Base-by-base conservation (phyloP, 805 yeast genomes). In the Lipomyces anomalus region DNA sequence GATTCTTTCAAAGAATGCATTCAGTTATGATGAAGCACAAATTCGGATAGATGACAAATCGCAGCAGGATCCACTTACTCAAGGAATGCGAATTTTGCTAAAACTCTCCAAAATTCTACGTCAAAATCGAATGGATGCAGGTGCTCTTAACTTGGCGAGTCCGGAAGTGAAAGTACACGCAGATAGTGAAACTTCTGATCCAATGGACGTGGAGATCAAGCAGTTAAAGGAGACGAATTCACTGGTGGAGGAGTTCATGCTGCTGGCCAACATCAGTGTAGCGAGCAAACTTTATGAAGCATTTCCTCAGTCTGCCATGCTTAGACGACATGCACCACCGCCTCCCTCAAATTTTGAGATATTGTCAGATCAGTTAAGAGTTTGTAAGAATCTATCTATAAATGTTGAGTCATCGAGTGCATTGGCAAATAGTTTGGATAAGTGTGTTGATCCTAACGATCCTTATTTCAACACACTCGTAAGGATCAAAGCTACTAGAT, bases 131-230 rank as follows among this genome's bases (percentile, higher is more conserved):
- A 67, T 89, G 59, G 90, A 83, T 53, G 92, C 94, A 1, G 99
- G 99, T 68, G 99, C 99, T 0, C 74, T 92, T 63, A 92, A 92
- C 64, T 71, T 92, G 57, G 96, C 98, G 0, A 87, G 96, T 2
- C 99, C 99, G 0, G 99, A 92, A 64, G 98, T 92, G 40, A 90
- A 90, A 65, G 95, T 92, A 30, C 92, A 88, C 58, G 83, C 89
- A 82, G 99, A 92, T 60, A 82, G 90, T 61, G 99, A 92, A 67
- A 88, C 97, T 2, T 82, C 95, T 1, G 98, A 92, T 64, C 97
- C 98, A 1, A 83, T 83, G 48, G 95, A 87, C 58, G 97, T 92
- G 38, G 97, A 90, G 63, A 80, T 92, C 53, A 92, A 92, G 64
- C 76, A 85, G 62, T 67, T 85, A 7, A 73, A 84, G 38, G 98